These are phyloP conservation scores for Stemphylium beticola DNA, from an alignment of 2,329 filamentous ascomycete species.

Conservation along the genomic window DNA sequence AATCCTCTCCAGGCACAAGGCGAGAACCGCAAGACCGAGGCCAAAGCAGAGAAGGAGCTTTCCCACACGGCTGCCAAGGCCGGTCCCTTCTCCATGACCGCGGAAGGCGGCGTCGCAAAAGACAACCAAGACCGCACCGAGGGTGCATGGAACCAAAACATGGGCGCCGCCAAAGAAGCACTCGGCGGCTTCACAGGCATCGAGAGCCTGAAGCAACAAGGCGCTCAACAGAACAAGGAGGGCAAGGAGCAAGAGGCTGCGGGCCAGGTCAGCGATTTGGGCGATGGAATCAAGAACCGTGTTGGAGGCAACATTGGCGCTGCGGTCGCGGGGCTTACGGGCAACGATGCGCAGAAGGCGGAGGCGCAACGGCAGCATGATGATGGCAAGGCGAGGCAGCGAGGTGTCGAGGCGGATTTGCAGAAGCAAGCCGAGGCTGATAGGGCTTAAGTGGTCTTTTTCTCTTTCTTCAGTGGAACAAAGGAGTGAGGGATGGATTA, in stretches of 20 bases:
- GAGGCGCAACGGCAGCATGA: slow-evolving; percentile 76
- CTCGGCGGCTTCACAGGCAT: slow-evolving; percentile 77
- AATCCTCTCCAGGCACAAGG: slow-evolving; percentile 60
- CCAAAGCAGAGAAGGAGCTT: slow-evolving; percentile 70
- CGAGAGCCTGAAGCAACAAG: slow-evolving; percentile 75
- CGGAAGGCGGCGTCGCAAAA: slow-evolving; percentile 71
- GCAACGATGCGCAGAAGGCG: slow-evolving; percentile 69
- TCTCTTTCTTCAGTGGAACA: background rate
- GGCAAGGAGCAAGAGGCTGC: slow-evolving; percentile 83
- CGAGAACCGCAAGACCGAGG: slow-evolving; percentile 69
- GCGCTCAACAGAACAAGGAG: slow-evolving; percentile 77
- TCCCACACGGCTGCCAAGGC: slow-evolving; percentile 77
- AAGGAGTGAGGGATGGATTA: background rate
- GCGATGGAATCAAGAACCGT: slow-evolving; percentile 63
- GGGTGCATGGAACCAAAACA: slow-evolving; percentile 85
- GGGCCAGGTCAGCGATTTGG: slow-evolving; percentile 79
- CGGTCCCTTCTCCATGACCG: slow-evolving; percentile 73
- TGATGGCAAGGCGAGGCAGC: slow-evolving; percentile 81
- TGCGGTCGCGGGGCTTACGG: slow-evolving; percentile 73
- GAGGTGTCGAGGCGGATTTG: slow-evolving; percentile 81
- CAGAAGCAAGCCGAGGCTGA: slow-evolving; percentile 65
- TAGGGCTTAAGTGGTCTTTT: background rate
- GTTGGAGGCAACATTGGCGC: slow-evolving; percentile 73
- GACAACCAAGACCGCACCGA: slow-evolving; percentile 74
- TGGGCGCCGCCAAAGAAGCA: slow-evolving; percentile 84